A percentile compares a stretch with the other conserved stretches of the same genome.
These are phyloP conservation scores for Diplodia seriata DNA, from an alignment of 2,329 filamentous ascomycete species.

Conservation along the genomic window DNA sequence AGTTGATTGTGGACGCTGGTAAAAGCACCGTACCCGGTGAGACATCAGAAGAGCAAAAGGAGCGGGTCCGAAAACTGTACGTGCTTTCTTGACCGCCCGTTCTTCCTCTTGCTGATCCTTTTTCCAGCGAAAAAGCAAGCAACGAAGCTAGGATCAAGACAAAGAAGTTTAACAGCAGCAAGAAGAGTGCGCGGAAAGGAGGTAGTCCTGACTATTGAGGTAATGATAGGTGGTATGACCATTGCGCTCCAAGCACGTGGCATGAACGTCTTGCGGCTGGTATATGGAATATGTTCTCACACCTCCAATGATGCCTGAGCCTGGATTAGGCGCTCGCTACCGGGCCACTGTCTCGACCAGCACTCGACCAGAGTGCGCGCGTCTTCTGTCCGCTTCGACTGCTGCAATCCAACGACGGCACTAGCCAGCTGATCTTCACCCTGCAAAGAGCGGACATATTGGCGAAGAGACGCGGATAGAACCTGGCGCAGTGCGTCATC, in stretches of 20 bases:
- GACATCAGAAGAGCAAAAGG: slow-evolving; percentile 62
- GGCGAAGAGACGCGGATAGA: slow-evolving; percentile 53
- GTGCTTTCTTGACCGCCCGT: slow-evolving; percentile 36
- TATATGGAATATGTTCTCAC: background rate
- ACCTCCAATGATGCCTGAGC: slow-evolving; percentile 8
- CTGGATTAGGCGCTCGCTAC: slow-evolving; percentile 29
- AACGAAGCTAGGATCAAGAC: slow-evolving; percentile 63
- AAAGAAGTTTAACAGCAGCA: slow-evolving; percentile 68
- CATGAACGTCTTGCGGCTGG: background rate
- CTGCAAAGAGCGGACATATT: slow-evolving; percentile 39
- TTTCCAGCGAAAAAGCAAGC: slow-evolving; percentile 60
- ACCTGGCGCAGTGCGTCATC: slow-evolving; percentile 63
- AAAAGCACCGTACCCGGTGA: slow-evolving; percentile 63
- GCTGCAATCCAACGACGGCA: slow-evolving; percentile 12
- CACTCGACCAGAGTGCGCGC: slow-evolving; percentile 40
- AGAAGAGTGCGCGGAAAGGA: slow-evolving; percentile 64
- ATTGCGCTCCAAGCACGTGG: background rate
- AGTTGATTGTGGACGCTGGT: slow-evolving; percentile 61
- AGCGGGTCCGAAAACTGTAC: slow-evolving; percentile 62
- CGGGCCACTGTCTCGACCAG: slow-evolving; percentile 34
- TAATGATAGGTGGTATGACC: background rate
- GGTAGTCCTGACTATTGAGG: slow-evolving; percentile 29
- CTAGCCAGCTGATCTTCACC: slow-evolving; percentile 29
- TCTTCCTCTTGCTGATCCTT: slow-evolving; percentile 37
- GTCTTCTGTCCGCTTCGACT: slow-evolving; percentile 36